Base-by-base conservation (phyloP, 2,329 filamentous ascomycete genomes). In the Fusarium sp. region DNA sequence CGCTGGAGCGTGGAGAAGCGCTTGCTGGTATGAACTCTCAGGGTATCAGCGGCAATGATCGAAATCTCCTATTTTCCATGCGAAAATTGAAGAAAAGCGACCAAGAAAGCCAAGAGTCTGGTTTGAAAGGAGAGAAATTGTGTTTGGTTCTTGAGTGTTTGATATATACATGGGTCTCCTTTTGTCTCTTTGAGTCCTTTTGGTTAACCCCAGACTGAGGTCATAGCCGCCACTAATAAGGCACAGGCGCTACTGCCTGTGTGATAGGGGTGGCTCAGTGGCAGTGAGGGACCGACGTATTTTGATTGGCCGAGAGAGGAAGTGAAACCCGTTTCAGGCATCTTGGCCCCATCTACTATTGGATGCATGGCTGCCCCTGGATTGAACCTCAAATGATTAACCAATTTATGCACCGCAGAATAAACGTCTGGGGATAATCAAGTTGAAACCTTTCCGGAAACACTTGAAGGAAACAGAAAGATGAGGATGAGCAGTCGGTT, bases 241-340 rank as follows among this genome's bases (percentile, higher is more conserved):
- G n/a, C 22, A 63, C 44, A 34, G 44, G 55, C 55, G 53, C 62
- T 58, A 72, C 64, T 58, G 58, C 24, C 55, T 32, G 29, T 30
- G 29, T 30, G 29, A 30, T 54, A 63, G 67, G 62, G 48, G 64
- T n/a, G 65, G 44, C 24, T 25, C 27, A 25, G 45, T 54, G 43
- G 10, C 32, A 70, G 67, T 69, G 67, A 71, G 65, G 54, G 24
- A 53, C 38, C 56, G 24, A 27, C 34, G 18, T 4, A 20, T 34
- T 20, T 5, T 72, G 60, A 75, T 75, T 75, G 70, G 73, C 22
- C 15, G 6, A 18, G 8, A 20, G 3, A 3, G 11, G 5, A 65
- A 38, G 52, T 72, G 72, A 74, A 75, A 74, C 72, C 58, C 67
- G 73, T 75, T 73, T 75, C 73, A 75, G 73, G 68, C 71, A 73